These are phyloP conservation scores for Ganoderma lucidum DNA, from an alignment of 1,284 basidiomycete genomes.

Conservation along the genomic window DNA sequence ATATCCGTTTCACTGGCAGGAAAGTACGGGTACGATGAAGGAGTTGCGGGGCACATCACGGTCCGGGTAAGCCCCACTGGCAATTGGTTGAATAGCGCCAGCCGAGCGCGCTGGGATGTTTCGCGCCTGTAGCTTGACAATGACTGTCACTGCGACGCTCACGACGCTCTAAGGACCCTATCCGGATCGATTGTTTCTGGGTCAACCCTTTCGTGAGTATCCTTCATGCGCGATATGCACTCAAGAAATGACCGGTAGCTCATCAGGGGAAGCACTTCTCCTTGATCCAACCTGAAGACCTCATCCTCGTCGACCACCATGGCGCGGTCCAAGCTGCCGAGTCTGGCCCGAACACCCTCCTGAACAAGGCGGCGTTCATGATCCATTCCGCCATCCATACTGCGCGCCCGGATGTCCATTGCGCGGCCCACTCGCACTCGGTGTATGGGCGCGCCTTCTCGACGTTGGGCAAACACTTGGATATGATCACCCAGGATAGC, in stretches of 20 bases:
- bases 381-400: constrained; percentile 65
- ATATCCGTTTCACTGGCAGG: constrained; percentile 40
- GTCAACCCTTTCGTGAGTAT: constrained; percentile 54
- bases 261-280: constrained; percentile 52
- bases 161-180: constrained; percentile 49
- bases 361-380: constrained; percentile 59
- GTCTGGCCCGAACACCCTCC: constrained; percentile 47
- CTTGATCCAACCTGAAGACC: constrained; percentile 53
- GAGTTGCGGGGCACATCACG: constrained; percentile 71
- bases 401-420: constrained; percentile 67
- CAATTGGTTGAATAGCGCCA: constrained; percentile 16
- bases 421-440: constrained; percentile 72
- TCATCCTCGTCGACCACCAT: constrained; percentile 57
- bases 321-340: constrained; percentile 54
- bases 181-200: constrained; percentile 63
- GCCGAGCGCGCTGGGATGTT: not conserved
- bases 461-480: constrained; percentile 62
- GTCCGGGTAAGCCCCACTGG: constrained; percentile 49
- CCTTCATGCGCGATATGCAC: too few species aligned
- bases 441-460: constrained; percentile 70
- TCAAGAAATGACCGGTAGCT: not conserved
- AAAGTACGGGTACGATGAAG: constrained; percentile 65
- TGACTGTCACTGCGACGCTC: not conserved
- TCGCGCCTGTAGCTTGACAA: not conserved
- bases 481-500: constrained; percentile 59